Evolutionary conservation across 2,329 filamentous ascomycete genomes (phyloP).

Genomic region (Rhinocladiella mackenziei): DNA sequence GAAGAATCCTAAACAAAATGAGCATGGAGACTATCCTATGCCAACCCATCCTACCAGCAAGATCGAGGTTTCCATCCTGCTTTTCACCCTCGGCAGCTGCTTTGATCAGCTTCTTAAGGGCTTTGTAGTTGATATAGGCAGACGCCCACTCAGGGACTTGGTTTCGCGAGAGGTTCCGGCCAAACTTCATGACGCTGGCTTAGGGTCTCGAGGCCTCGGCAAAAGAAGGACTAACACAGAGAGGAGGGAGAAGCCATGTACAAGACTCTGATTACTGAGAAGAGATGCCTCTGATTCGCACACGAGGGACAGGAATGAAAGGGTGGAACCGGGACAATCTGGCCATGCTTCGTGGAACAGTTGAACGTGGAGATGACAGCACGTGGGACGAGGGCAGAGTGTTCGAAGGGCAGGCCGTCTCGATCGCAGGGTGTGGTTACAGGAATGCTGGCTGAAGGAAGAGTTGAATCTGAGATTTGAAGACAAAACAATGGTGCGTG

Average conservation of each 20-base stretch:
- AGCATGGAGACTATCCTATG: conserved; percentile 25
- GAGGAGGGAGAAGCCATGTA: conserved; percentile 2
- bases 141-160: conserved; percentile 50
- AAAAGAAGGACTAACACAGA: conserved; percentile 3
- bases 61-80: conserved; percentile 71
- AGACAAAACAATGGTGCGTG: conserved; percentile 1
- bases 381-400: conserved; percentile 3
- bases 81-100: conserved; percentile 62
- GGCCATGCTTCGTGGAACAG: conserved; percentile 25
- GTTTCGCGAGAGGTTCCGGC: conserved; percentile 47
- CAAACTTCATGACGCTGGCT: conserved; percentile 47
- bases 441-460: neutral
- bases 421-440: neutral
- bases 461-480: neutral
- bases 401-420: neutral
- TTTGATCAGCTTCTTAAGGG: conserved; percentile 90
- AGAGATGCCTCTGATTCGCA: conserved; percentile 23
- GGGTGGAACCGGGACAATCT: conserved; percentile 15
- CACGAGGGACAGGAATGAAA: conserved; percentile 25
- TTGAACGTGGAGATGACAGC: neutral
- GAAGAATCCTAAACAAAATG: conserved; percentile 72
- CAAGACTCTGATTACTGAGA: conserved; percentile 10
- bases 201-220: neutral
- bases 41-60: conserved; percentile 69
- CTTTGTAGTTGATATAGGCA: conserved; percentile 51